phyloP scores from a whole-genome alignment of 2,329 filamentous ascomycete species.

The Thelonectria rubi region DNA sequence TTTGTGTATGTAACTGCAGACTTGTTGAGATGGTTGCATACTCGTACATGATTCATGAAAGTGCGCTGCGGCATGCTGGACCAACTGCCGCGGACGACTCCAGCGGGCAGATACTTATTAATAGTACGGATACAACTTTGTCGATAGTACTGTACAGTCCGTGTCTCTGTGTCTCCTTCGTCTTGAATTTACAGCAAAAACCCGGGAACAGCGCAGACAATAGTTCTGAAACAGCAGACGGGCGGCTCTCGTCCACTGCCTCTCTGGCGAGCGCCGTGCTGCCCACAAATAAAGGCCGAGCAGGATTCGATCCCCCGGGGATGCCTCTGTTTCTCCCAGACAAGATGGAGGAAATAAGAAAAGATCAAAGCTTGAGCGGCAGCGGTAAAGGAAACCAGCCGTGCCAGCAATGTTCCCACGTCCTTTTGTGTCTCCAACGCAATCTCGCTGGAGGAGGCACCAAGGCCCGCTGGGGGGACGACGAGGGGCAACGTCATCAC shows the following conservation, averaged over 20 bases:
- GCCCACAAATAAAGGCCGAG: constrained; percentile 9
- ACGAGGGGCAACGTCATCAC: constrained; percentile 22
- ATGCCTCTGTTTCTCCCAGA: background rate
- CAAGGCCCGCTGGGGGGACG: background rate
- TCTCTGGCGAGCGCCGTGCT: background rate
- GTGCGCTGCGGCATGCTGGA: too few relatives aligned
- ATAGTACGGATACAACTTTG: background rate
- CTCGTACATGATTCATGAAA: too few relatives aligned
- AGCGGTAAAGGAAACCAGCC: background rate
- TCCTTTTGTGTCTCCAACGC: constrained; percentile 6
- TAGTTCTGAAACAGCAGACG: constrained; percentile 24
- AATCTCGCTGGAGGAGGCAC: constrained; percentile 18
- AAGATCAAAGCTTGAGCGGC: background rate
- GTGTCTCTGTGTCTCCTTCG: background rate
- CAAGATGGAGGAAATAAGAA: background rate
- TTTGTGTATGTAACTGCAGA: too few relatives aligned
- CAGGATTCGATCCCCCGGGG: background rate
- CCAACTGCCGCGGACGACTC: too few relatives aligned
- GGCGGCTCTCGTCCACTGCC: constrained; percentile 6
- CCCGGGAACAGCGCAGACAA: constrained; percentile 6
- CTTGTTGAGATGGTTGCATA: too few relatives aligned
- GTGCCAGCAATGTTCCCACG: background rate
- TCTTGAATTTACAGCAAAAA: constrained; percentile 13
- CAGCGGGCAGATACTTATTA: too few relatives aligned
- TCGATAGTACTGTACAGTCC: background rate